phyloP scores from a whole-genome alignment of 2,329 filamentous ascomycete genomes.

The Phoma herbarum region DNA sequence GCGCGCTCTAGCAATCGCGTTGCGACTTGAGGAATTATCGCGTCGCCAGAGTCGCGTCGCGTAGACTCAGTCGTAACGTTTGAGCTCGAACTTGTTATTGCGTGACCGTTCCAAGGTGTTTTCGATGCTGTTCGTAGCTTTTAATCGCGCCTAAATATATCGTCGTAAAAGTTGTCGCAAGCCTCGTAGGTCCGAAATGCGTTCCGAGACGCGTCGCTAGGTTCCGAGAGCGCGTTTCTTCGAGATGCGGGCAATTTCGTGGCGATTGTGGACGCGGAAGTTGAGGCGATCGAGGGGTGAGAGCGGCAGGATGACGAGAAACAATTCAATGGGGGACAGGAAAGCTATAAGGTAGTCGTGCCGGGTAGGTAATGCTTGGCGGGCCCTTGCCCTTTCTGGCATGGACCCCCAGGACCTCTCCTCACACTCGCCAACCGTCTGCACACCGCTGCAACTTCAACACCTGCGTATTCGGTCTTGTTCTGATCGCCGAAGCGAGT shows the following conservation, averaged over 20 bases:
- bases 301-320: constrained; percentile 45
- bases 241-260: constrained; percentile 39
- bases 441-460: constrained; percentile 47
- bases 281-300: constrained; percentile 37
- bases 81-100: constrained; percentile 6
- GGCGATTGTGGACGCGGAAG: constrained; percentile 39
- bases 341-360: constrained; percentile 41
- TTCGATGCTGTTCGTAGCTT: constrained; percentile 22
- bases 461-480: constrained; percentile 70
- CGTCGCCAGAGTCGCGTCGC: constrained; percentile 29
- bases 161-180: constrained; percentile 44
- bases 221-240: constrained; percentile 56
- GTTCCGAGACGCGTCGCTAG: constrained; percentile 51
- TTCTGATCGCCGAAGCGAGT: constrained; percentile 61
- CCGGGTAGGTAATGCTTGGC: constrained; percentile 33
- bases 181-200: constrained; percentile 40
- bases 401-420: constrained; percentile 41
- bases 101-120: constrained; percentile 24
- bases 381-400: constrained; percentile 37
- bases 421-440: constrained; percentile 37
- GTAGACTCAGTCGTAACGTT: constrained; percentile 4
- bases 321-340: constrained; percentile 45
- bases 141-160: constrained; percentile 32
- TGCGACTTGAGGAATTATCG: constrained; percentile 40
- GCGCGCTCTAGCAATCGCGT: constrained; percentile 34